Evolutionary conservation across 1,284 basidiomycete genomes (phyloP), one percentile per base, ranked within the genome.

Genomic region (Puccinia polysora): DNA sequence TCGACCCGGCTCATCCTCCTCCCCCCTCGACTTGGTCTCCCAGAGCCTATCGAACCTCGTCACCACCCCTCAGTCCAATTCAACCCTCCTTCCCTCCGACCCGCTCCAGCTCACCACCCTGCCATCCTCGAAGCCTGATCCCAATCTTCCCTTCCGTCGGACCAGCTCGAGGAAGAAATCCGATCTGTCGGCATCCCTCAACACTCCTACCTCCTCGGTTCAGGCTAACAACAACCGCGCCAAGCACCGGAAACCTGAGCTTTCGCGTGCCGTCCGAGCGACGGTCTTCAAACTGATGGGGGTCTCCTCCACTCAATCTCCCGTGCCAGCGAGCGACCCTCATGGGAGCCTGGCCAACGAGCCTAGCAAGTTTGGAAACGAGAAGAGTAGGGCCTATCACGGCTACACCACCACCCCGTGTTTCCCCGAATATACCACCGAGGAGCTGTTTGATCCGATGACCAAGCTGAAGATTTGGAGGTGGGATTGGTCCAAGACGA

Each of bases 401-500:
- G 65, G 65, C 23, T 69, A 69, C 25, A 69, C 65, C 43, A 58
- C 65, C 34, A 45, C 52, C 20, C 65, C 65, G 4, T 69, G 65
- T 36, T 69, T 69, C 65, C 65, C 65, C 1, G 65, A 69, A 43
- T 69, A 58, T 20, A 49, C 23, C 15, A 2, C 36, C 15, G 53
- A 59, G 12, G 53, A 69, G 23, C 28, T 69, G 18, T 45, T 49
- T 15, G 65, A 69, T 34, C 65, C 52, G 38, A 25, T 58, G 6
- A 58, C 52, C n/a, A 40, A 69, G 20, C n/a, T 30, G 2, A 40
- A 43, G 4, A 47, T 69, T 30, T 69, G 65, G 65, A 38, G 65
- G 5, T 69, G 65, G 65, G 65, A 69, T 34, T 69, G 65, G 65
- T 58, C 65, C 23, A 56, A 59, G 43, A 69, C 65, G 18, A 69